Base-by-base conservation (phyloP, 805 yeast genomes). In the Cyberlindnera subsufficiens region DNA sequence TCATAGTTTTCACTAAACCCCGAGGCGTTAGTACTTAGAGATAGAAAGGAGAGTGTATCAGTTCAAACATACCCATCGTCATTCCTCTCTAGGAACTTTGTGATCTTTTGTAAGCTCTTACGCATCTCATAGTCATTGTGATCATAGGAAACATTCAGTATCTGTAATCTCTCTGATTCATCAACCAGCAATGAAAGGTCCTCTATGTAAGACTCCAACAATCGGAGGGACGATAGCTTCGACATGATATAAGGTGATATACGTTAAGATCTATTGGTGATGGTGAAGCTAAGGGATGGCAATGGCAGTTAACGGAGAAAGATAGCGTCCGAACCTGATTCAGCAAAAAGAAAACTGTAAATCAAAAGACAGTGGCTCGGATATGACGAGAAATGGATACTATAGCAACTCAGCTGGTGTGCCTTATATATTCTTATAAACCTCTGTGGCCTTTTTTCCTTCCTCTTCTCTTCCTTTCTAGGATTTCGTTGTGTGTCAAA, bases 191-290 rank as follows among this genome's bases (percentile, higher is more conserved):
- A 44, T n/a, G 43, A 45, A 16, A 58, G 35, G 37, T 58, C 61
- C 27, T 58, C 61, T 10, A 58, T 15, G 30, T 58, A 55, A 0
- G 60, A 56, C 45, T 58, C 61, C 35, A 58, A 29, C 2, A 58
- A 51, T 11, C 58, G 46, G 19, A 58, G 37, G 1, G 54, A 46
- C 5, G 56, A 45, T 17, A 56, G 42, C 22, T 46, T 55, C 10
- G 52, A 39, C 52, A 51, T 50, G 27, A 8, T 22, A 11, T 22
- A 9, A 8, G 13, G 10, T 22, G 27, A 22, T 22, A 9, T 22
- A 22, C 10, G 27, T 9, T 10, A 3, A 11, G 27, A 22, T 22
- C 2, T 22, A 22, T 22, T 10, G 27, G 10, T 22, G 11, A 22
- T 22, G 11, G 27, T 22, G 27, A 9, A 9, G 27, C 10, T 9